Evolutionary conservation across 116 monocot species (phyloP).

Genomic region (Papilionanthe hybrid): DNA sequence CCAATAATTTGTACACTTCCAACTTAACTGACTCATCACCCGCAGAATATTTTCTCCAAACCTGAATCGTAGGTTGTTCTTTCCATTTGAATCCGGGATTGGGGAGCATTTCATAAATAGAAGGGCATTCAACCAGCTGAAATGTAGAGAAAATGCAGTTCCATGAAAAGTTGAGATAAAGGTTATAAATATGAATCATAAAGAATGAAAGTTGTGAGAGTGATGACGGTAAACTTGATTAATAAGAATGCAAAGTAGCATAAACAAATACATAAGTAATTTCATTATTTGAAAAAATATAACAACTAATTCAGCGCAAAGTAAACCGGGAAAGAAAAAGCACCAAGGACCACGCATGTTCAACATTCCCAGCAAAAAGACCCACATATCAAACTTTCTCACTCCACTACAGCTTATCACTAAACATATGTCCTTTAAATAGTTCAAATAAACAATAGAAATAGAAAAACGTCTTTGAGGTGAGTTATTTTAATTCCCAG

Average conservation of each 20-base stretch:
- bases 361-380: background rate
- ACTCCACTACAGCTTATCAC: background rate
- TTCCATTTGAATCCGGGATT: constrained; percentile 78
- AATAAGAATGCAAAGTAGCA: background rate
- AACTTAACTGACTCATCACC: constrained; percentile 34
- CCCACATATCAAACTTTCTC: background rate
- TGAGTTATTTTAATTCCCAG: background rate
- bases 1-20: constrained; percentile 44
- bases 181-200: background rate
- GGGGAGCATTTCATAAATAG: constrained; percentile 85
- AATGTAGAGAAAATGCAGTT: constrained; percentile 9
- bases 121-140: constrained; percentile 88
- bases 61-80: constrained; percentile 47
- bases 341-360: background rate
- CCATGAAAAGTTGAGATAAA: background rate
- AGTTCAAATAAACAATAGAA: background rate
- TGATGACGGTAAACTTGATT: background rate
- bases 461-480: background rate
- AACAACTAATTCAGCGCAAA: background rate
- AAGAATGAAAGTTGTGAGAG: background rate
- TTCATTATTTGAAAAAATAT: background rate
- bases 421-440: background rate
- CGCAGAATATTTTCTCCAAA: constrained; percentile 58
- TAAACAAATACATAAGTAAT: background rate
- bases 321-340: background rate